These are phyloP conservation scores for Exserohilum turcica DNA, from an alignment of 2,329 filamentous ascomycete genomes.

Conservation along the genomic window DNA sequence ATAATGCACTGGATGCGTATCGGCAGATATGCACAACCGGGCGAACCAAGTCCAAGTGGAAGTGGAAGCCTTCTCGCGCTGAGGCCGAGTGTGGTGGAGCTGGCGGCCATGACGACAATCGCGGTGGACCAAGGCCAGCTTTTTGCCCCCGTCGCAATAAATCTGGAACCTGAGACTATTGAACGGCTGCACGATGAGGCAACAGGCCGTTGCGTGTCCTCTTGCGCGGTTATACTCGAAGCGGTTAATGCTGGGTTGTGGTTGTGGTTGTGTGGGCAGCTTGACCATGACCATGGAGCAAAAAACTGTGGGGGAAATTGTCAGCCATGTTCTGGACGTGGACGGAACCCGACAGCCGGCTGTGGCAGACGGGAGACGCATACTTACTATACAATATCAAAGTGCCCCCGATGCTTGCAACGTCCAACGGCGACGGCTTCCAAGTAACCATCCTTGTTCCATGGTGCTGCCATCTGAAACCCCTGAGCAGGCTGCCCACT, in stretches of 20 bases:
- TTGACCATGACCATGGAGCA: too few species aligned
- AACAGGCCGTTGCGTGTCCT: neutral
- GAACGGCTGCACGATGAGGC: conserved; percentile 10
- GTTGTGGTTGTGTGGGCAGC: neutral
- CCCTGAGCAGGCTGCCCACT: neutral
- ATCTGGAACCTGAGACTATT: conserved; percentile 12
- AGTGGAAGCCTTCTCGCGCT: neutral
- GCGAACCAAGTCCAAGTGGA: too few species aligned
- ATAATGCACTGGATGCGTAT: conserved; percentile 12
- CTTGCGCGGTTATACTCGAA: neutral
- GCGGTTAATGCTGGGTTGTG: neutral
- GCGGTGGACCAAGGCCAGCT: conserved; percentile 5
- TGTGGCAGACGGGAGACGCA: too few species aligned
- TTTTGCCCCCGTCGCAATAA: neutral
- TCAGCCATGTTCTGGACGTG: too few species aligned
- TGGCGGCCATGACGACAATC: conserved; percentile 1
- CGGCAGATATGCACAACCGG: neutral
- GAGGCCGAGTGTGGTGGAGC: neutral
- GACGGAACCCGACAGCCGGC: too few species aligned
- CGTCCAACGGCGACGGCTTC: conserved; percentile 1
- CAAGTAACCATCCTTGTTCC: conserved; percentile 1
- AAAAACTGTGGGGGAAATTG: too few species aligned
- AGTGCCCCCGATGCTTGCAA: neutral
- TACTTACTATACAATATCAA: neutral
- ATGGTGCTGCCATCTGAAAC: conserved; percentile 1